Percentiles rank a stretch among this genome's conserved stretches.
Evolutionary conservation across 129 eudicot genomes (phyloP).

Genomic region (Kitagawia praeruptora): DNA sequence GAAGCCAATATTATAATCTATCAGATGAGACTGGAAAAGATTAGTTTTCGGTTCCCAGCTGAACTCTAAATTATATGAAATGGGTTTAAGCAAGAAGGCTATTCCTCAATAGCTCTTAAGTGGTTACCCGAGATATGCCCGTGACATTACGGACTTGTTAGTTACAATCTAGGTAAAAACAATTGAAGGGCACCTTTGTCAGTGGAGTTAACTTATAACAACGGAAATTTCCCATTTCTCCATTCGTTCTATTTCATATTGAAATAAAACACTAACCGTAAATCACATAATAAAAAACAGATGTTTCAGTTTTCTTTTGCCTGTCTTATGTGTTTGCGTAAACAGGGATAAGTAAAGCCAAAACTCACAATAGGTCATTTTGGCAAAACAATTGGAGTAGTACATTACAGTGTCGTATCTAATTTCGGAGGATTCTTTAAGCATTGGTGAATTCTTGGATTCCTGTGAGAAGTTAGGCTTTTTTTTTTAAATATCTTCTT

Average conservation of each 20-base stretch:
- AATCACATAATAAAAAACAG: neutral
- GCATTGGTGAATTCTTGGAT: neutral
- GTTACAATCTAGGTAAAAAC: neutral
- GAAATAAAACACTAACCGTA: neutral
- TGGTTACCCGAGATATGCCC: neutral
- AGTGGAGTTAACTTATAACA: neutral
- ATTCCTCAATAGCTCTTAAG: neutral
- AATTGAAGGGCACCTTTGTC: neutral
- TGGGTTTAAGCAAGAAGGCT: neutral
- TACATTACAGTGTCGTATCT: neutral
- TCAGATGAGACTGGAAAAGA: neutral
- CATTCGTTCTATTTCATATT: neutral
- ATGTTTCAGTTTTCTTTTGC: neutral
- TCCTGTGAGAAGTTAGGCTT: neutral
- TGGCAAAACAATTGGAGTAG: neutral
- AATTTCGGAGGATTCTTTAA: neutral
- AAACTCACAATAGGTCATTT: neutral
- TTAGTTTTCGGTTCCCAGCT: neutral
- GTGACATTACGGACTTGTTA: neutral
- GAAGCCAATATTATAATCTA: neutral
- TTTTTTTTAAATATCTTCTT: neutral
- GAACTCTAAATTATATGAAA: neutral
- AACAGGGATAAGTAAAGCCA: neutral
- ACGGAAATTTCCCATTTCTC: neutral
- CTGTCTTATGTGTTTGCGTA: neutral